Percentiles rank a stretch among this genome's conserved stretches.
These are phyloP conservation scores for Tulasnella sp. DNA, from an alignment of 768 basidiomycete species.

Conservation along the genomic window DNA sequence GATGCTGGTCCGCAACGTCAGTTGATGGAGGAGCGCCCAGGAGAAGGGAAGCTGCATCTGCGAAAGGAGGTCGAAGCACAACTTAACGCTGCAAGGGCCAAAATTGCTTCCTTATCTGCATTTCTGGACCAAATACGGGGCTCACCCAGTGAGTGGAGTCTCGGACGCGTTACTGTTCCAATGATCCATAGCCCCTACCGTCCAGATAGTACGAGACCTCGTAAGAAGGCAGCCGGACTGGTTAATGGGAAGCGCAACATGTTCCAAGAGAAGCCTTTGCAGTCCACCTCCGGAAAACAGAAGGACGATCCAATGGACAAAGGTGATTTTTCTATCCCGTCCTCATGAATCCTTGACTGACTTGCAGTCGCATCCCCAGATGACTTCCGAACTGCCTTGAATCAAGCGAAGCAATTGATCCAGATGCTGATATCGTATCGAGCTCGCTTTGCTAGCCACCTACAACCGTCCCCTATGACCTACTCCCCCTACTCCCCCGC, in stretches of 20 bases:
- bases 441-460: slow-evolving; percentile 15
- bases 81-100: slow-evolving; percentile 57
- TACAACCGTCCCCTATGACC: slow-evolving; percentile 24
- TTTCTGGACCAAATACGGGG: slow-evolving; percentile 38
- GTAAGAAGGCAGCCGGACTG: slow-evolving; percentile 16
- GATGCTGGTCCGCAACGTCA: slow-evolving; percentile 7
- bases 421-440: slow-evolving; percentile 41
- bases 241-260: slow-evolving; percentile 16
- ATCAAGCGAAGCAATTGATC: slow-evolving; percentile 48
- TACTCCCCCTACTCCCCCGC: slow-evolving; percentile 29
- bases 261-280: slow-evolving; percentile 20
- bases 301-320: slow-evolving; percentile 18
- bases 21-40: slow-evolving; percentile 23
- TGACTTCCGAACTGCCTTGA: slow-evolving; percentile 60
- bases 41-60: slow-evolving; percentile 42
- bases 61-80: slow-evolving; percentile 64
- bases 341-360: background rate
- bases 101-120: slow-evolving; percentile 51
- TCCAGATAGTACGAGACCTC: background rate
- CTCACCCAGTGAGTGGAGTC: slow-evolving; percentile 19
- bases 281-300: background rate
- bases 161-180: background rate
- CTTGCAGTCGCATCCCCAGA: slow-evolving; percentile 29
- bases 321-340: too few species aligned
- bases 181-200: background rate